Conservation (phyloP, 2,329 filamentous ascomycete genomes). For the Phymatotrichopsis omnivora region DNA sequence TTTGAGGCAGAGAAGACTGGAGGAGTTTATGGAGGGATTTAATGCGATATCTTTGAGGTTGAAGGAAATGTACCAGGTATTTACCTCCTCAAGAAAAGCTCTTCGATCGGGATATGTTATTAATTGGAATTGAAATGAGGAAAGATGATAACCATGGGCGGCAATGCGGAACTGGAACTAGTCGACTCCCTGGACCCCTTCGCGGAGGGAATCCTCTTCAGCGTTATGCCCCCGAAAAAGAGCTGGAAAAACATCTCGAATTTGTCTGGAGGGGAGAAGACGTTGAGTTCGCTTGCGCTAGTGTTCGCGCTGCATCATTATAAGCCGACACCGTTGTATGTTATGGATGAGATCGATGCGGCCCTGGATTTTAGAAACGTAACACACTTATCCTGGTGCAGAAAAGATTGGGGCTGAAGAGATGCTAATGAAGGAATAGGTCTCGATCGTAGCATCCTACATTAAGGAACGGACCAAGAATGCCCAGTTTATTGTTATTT, state of each 20-base stretch:
- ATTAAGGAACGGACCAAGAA: conserved; percentile 99
- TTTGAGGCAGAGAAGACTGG: conserved; percentile 75
- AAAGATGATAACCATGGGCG: conserved; percentile 99
- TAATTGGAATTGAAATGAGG: too few species aligned
- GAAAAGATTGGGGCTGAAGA: not conserved
- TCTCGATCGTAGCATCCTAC: conserved; percentile 95
- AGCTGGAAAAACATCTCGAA: conserved; percentile 99
- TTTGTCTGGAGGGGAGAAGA: conserved; percentile 93
- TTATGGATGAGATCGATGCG: conserved; percentile 99
- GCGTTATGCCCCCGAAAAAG: conserved; percentile 99
- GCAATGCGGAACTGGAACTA: conserved; percentile 92
- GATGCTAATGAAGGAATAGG: too few species aligned
- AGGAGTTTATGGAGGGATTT: conserved; percentile 98
- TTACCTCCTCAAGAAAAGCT: too few species aligned
- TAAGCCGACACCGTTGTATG: conserved; percentile 92
- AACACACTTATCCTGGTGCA: too few species aligned
- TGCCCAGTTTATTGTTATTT: conserved; percentile 98
- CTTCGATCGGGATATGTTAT: not conserved
- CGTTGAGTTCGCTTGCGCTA: conserved; percentile 77
- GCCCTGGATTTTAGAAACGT: conserved; percentile 96
- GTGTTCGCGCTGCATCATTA: conserved; percentile 99
- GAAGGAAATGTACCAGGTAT: conserved; percentile 99
- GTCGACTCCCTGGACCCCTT: conserved; percentile 95
- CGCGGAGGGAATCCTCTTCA: conserved; percentile 92
- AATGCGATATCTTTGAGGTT: conserved; percentile 83